Conservation (phyloP, 139 green algal species). For the Chlamydomonas sp. region DNA sequence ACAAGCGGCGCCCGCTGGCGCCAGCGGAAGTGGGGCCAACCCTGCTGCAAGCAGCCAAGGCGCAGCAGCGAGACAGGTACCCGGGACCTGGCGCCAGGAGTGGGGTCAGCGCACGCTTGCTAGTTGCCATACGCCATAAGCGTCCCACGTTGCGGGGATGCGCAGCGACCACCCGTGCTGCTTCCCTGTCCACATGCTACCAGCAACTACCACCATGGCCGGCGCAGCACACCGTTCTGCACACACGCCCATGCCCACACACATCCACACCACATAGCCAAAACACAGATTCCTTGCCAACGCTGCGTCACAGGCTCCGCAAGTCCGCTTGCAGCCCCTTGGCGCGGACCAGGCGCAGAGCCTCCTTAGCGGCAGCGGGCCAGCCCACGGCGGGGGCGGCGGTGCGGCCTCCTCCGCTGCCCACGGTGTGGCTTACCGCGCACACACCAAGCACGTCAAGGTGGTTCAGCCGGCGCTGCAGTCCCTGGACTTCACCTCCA, state of each 20-base stretch:
- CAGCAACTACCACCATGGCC: background rate
- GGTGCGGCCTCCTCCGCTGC: background rate
- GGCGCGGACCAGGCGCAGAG: background rate
- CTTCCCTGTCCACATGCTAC: background rate
- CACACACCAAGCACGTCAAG: background rate
- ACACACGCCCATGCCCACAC: background rate
- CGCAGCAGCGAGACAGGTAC: too few relatives aligned
- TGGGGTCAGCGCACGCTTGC: too few relatives aligned
- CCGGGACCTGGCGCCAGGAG: too few relatives aligned
- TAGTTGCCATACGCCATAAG: too few relatives aligned
- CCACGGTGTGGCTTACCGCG: background rate
- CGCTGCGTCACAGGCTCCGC: background rate
- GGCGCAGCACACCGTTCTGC: too few relatives aligned
- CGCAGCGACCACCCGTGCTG: too few relatives aligned
- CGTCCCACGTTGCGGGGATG: too few relatives aligned
- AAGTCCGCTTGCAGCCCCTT: slow-evolving; percentile 23
- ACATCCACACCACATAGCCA: background rate
- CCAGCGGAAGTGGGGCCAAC: too few relatives aligned
- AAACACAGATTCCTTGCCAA: background rate
- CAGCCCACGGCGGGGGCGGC: too few relatives aligned
- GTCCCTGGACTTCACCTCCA: slow-evolving; percentile 16
- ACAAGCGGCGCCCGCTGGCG: too few relatives aligned
- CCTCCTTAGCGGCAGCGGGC: background rate
- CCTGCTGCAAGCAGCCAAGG: too few relatives aligned
- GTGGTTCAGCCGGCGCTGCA: background rate